Conservation (phyloP, 805 yeast species). For the Grigorovia humatica region DNA sequence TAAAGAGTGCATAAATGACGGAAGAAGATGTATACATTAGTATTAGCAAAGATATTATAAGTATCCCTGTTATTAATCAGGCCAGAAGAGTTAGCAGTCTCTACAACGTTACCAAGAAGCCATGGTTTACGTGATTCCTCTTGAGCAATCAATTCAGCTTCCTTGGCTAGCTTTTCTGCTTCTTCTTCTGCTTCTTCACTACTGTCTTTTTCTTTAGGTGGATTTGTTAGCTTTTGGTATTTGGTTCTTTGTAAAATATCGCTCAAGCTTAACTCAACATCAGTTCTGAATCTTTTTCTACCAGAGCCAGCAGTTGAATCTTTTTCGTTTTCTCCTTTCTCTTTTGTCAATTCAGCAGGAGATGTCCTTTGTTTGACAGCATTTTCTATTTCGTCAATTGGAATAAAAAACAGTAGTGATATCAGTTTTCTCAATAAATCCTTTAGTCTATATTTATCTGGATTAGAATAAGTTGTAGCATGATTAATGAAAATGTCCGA, state of each 20-base stretch:
- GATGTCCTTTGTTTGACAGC: slow-evolving; percentile 17
- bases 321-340: slow-evolving; percentile 7
- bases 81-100: slow-evolving; percentile 24
- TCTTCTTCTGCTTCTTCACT: slow-evolving; percentile 19
- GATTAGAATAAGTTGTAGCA: slow-evolving; percentile 63
- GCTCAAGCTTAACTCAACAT: slow-evolving; percentile 13
- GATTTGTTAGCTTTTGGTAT: slow-evolving; percentile 28
- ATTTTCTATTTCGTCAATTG: slow-evolving; percentile 39
- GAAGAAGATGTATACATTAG: slow-evolving; percentile 80
- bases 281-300: slow-evolving; percentile 26
- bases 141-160: slow-evolving; percentile 24
- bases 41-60: slow-evolving; percentile 77
- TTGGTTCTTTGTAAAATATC: slow-evolving; percentile 29
- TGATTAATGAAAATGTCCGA: slow-evolving; percentile 56
- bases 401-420: slow-evolving; percentile 58
- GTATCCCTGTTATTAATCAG: slow-evolving; percentile 35
- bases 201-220: slow-evolving; percentile 6
- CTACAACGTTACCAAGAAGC: slow-evolving; percentile 26
- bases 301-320: slow-evolving; percentile 11
- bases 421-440: slow-evolving; percentile 63
- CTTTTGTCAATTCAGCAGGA: neutral
- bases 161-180: slow-evolving; percentile 12
- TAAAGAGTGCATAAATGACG: slow-evolving; percentile 76
- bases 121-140: slow-evolving; percentile 27
- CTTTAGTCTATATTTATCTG: slow-evolving; percentile 69